Evolutionary conservation across 208 protist genomes (phyloP).

Genomic region (Leishmania lainsoni): DNA sequence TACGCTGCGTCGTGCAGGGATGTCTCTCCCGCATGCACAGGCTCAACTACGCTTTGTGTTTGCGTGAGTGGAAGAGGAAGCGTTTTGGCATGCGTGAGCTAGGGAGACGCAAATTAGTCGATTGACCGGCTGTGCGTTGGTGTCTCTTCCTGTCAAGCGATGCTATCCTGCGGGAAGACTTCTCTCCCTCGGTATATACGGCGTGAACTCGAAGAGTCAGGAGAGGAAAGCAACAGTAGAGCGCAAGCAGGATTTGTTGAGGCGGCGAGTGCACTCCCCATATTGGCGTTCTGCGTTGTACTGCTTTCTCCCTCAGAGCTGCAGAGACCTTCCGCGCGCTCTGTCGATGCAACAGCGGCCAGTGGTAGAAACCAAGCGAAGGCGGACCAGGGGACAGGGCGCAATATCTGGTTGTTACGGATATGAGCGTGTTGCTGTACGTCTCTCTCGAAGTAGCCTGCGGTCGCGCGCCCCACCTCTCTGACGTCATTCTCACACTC

Average conservation of each 20-base stretch:
- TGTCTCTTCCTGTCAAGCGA: not conserved
- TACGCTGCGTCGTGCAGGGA: too few relatives aligned
- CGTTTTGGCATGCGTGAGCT: not conserved
- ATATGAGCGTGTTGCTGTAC: not conserved
- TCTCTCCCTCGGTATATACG: not conserved
- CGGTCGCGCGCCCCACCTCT: not conserved
- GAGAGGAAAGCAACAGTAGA: not conserved
- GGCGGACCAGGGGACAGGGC: not conserved
- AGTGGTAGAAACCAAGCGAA: not conserved
- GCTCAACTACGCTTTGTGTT: not conserved
- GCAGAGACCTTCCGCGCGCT: not conserved
- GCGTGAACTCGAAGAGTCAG: not conserved
- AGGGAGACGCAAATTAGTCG: not conserved
- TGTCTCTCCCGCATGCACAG: not conserved
- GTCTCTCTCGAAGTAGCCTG: not conserved
- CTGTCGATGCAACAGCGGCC: not conserved
- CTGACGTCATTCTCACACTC: not conserved
- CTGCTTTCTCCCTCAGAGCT: not conserved
- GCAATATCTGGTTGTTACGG: not conserved
- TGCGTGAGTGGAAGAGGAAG: not conserved
- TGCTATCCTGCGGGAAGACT: not conserved
- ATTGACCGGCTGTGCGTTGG: not conserved
- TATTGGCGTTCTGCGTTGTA: not conserved
- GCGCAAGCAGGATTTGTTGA: not conserved
- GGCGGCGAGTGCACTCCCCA: too few relatives aligned